Base-by-base conservation (phyloP, 768 basidiomycete genomes). In the Termitomyces heimii region DNA sequence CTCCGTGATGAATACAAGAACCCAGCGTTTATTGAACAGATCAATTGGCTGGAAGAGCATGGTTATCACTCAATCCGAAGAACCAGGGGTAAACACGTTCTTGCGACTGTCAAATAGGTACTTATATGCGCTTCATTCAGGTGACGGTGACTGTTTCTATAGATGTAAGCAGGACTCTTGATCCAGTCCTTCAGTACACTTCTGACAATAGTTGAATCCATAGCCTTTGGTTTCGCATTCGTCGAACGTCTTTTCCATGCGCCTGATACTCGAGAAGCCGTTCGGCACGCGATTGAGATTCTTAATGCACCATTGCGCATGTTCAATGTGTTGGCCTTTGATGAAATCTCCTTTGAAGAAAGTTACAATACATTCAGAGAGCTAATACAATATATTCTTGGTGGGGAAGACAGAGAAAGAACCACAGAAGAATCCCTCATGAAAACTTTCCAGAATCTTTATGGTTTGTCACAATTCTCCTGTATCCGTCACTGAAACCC, bases 91-190 rank as follows among this genome's bases (percentile, higher is more conserved):
- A 72, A 51, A 76, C 52, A 18, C n/a, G 8, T 54, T 67, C 34
- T 39, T 51, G 43, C 42, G 42, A 26, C 22, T 24, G 26, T 7
- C 45, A 44, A 34, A 0, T 28, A 56, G 40, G 47, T 42, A 16
- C 58, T 34, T 20, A 26, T 14, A 29, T 10, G 16, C 22, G 44
- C 12, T 24, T 37, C 14, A 9, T 48, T 4, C n/a, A 84, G 92
- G 94, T 29, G 94, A 91, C 63, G 93, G 94, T 0, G 90, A 91
- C 68, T 96, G 94, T 68, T 96, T 95, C 70, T 97, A 95, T 69
- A 79, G 94, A 78, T 87, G 91, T 91, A 39, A 52, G 67, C 77
- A 73, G 22, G 35, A 67, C 56, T 32, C 35, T 42, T 18, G 18
- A 26, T 47, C 37, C 4, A 18, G 14, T 28, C 40, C 34, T n/a